A percentile compares a stretch with the other conserved stretches of the same genome.
phyloP scores from a whole-genome alignment of 2,329 filamentous ascomycete species.

The Apiospora koreana region DNA sequence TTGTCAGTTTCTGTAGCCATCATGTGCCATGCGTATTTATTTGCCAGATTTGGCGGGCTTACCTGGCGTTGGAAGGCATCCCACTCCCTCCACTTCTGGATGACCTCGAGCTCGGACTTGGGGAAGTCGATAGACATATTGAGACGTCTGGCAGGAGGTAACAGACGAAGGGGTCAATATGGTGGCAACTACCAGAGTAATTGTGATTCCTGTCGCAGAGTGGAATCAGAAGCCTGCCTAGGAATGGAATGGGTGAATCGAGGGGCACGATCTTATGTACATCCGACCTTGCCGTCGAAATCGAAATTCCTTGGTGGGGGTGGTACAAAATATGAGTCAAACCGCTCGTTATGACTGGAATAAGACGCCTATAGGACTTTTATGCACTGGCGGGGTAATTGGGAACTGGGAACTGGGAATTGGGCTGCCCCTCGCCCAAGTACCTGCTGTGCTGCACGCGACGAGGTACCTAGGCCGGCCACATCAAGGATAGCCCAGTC shows the following conservation, averaged over 20 bases:
- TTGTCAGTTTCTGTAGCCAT: slow-evolving; percentile 7
- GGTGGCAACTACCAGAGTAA: background rate
- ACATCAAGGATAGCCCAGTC: too few relatives aligned
- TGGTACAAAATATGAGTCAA: background rate
- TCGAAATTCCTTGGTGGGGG: slow-evolving; percentile 6
- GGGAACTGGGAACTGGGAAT: too few relatives aligned
- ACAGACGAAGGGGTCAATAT: background rate
- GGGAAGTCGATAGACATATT: slow-evolving; percentile 88
- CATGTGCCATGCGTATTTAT: background rate
- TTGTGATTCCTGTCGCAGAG: slow-evolving; percentile 3
- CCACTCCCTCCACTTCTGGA: slow-evolving; percentile 88
- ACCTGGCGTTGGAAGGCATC: slow-evolving; percentile 88
- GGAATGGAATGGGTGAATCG: slow-evolving; percentile 3
- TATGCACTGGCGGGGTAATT: slow-evolving; percentile 7
- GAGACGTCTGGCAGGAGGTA: slow-evolving; percentile 1
- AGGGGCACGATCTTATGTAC: slow-evolving; percentile 1
- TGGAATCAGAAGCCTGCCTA: slow-evolving; percentile 1
- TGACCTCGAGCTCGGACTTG: slow-evolving; percentile 82
- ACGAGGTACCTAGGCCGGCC: too few relatives aligned
- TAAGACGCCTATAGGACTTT: background rate
- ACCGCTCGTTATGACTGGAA: background rate
- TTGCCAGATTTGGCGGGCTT: slow-evolving; percentile 20
- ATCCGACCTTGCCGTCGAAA: background rate
- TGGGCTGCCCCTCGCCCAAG: slow-evolving; percentile 2
- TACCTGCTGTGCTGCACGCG: background rate